Evolutionary conservation across 352 stramenopile genomes (phyloP).

Genomic region (Pythium scleroteichum): DNA sequence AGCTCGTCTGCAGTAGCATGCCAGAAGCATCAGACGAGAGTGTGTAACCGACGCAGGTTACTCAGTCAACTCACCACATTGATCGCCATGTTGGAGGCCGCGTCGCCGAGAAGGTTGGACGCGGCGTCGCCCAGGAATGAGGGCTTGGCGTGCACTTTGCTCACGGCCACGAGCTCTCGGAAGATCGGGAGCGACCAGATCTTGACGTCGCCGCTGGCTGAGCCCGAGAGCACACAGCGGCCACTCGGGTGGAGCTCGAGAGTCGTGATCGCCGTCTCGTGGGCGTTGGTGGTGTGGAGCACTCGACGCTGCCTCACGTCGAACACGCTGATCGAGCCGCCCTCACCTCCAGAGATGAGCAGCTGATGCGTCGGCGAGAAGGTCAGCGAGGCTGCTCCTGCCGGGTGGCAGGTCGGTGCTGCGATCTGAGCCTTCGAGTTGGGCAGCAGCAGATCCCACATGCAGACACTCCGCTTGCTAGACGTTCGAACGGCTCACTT

Average conservation of each 20-base stretch:
- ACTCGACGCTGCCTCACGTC: conserved; percentile 87
- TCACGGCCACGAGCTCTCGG: conserved; percentile 68
- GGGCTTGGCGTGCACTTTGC: conserved; percentile 78
- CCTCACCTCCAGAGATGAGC: conserved; percentile 78
- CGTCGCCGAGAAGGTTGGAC: conserved; percentile 76
- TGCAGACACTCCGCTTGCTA: conserved; percentile 80
- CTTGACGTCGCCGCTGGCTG: conserved; percentile 82
- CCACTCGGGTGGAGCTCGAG: conserved; percentile 76
- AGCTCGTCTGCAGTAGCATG: conserved; percentile 48
- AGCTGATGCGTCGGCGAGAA: conserved; percentile 84
- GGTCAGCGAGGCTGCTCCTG: conserved; percentile 66
- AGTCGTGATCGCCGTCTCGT: conserved; percentile 85
- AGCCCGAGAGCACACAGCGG: conserved; percentile 82
- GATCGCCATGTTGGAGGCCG: conserved; percentile 83
- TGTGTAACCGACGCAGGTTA: not conserved
- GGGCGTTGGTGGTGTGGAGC: conserved; percentile 77
- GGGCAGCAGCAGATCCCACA: conserved; percentile 83
- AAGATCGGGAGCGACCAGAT: conserved; percentile 89
- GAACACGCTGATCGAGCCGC: conserved; percentile 82
- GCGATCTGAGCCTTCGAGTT: conserved; percentile 72
- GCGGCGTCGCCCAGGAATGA: conserved; percentile 78
- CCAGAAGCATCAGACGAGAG: too few species aligned
- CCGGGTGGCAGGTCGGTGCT: conserved; percentile 70
- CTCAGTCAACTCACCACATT: conserved; percentile 58
- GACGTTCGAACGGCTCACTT: not conserved